These are phyloP conservation scores for Boletus fagicola DNA, from an alignment of 768 basidiomycete genomes.

Conservation along the genomic window DNA sequence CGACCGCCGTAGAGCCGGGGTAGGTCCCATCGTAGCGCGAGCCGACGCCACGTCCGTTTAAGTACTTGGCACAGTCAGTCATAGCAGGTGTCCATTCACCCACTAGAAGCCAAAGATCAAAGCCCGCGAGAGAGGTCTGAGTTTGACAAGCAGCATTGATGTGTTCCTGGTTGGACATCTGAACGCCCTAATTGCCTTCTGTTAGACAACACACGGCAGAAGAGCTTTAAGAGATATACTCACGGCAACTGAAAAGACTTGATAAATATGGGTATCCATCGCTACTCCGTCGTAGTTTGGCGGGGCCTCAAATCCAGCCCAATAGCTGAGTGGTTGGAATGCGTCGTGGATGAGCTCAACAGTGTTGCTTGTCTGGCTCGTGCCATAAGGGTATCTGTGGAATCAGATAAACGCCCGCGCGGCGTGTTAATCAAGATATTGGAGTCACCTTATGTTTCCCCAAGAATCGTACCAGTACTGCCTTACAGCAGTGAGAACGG, in stretches of 20 bases:
- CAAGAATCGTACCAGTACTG: conserved; percentile 78
- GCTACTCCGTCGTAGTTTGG: conserved; percentile 62
- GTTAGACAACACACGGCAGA: background rate
- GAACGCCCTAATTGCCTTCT: conserved; percentile 38
- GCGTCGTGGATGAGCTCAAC: conserved; percentile 74
- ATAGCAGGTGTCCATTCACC: conserved; percentile 85
- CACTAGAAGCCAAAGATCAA: conserved; percentile 76
- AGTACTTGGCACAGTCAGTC: conserved; percentile 59
- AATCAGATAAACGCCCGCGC: conserved; percentile 1
- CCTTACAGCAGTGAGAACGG: conserved; percentile 46
- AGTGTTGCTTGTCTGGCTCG: conserved; percentile 49
- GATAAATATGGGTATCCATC: conserved; percentile 80
- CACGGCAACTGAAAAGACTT: conserved; percentile 64
- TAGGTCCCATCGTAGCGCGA: conserved; percentile 63
- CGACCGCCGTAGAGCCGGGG: conserved; percentile 62
- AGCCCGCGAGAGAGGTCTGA: conserved; percentile 44
- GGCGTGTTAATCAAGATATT: background rate
- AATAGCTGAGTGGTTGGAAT: conserved; percentile 71
- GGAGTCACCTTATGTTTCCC: conserved; percentile 60
- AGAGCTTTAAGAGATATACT: conserved; percentile 24
- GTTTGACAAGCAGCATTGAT: conserved; percentile 57
- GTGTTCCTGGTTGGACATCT: conserved; percentile 50
- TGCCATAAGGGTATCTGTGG: conserved; percentile 42
- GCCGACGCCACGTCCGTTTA: conserved; percentile 79
- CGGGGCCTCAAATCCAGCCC: conserved; percentile 59